Percentiles rank a stretch among this genome's conserved stretches.
Conservation (phyloP, 2,329 filamentous ascomycete species). For the Colletotrichum eleusines region DNA sequence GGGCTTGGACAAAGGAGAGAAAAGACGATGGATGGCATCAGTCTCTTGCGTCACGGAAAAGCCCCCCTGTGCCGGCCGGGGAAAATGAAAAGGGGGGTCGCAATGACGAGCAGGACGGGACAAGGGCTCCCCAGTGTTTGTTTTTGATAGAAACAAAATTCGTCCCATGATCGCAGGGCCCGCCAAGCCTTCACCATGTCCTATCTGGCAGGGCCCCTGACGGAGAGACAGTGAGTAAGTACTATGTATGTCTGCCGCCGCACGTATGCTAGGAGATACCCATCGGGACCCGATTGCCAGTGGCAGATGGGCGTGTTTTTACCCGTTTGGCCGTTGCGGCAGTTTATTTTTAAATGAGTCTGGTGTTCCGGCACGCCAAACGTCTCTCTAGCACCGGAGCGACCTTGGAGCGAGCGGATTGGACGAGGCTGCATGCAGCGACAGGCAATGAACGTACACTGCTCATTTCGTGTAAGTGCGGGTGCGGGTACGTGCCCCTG, state of each 20-base stretch:
- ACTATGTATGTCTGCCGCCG: neutral
- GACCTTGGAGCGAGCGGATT: neutral
- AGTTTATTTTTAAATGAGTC: neutral
- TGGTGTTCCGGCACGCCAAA: neutral
- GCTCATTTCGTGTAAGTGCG: conserved; percentile 25
- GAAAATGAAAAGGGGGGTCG: neutral
- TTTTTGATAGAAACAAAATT: conserved; percentile 38
- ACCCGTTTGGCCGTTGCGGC: neutral
- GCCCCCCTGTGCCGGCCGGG: conserved; percentile 1
- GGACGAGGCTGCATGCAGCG: conserved; percentile 16
- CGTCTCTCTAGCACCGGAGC: neutral
- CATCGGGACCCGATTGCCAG: neutral
- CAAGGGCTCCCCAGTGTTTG: conserved; percentile 29
- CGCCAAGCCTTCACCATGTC: conserved; percentile 28
- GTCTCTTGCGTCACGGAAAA: conserved; percentile 6
- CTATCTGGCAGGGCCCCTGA: neutral
- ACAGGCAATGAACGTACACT: conserved; percentile 29
- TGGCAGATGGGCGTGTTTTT: conserved; percentile 19
- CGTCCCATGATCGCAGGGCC: conserved; percentile 28
- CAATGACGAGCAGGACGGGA: neutral
- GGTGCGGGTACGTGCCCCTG: conserved; percentile 9
- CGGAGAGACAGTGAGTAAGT: neutral
- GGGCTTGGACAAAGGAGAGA: neutral
- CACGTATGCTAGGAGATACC: conserved; percentile 6
- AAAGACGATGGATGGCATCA: conserved; percentile 3